Evolutionary conservation across 2,329 filamentous ascomycete species (phyloP).

Genomic region (Lasiodiplodia citricola): DNA sequence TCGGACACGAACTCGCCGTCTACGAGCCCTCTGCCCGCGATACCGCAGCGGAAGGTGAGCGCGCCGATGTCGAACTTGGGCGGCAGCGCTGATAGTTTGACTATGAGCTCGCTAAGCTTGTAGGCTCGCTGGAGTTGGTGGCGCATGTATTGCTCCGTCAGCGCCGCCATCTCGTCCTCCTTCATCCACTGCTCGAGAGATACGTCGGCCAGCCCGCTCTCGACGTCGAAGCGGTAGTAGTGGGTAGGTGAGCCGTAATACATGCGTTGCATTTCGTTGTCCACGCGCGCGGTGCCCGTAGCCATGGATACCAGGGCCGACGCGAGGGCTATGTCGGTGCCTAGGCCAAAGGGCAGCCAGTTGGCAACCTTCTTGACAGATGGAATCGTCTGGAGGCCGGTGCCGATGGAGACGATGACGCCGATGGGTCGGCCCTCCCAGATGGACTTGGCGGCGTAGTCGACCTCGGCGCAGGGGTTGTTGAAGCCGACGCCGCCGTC

Average conservation of each 20-base stretch:
- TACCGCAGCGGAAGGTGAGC: slow-evolving; percentile 40
- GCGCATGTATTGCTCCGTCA: slow-evolving; percentile 47
- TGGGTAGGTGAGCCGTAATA: slow-evolving; percentile 43
- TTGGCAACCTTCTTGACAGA: slow-evolving; percentile 43
- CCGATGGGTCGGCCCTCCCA: slow-evolving; percentile 37
- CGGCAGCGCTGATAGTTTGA: slow-evolving; percentile 43
- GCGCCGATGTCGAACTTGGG: slow-evolving; percentile 43
- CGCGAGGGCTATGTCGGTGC: slow-evolving; percentile 44
- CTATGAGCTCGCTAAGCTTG: slow-evolving; percentile 43
- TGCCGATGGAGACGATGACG: slow-evolving; percentile 46
- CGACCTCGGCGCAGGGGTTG: slow-evolving; percentile 31
- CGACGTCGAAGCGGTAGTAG: slow-evolving; percentile 48
- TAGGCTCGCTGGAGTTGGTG: slow-evolving; percentile 38
- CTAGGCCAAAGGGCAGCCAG: slow-evolving; percentile 47
- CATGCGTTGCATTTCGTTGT: slow-evolving; percentile 50
- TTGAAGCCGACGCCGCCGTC: slow-evolving; percentile 32
- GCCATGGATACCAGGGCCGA: slow-evolving; percentile 46
- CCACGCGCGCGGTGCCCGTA: slow-evolving; percentile 44
- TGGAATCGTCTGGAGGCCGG: slow-evolving; percentile 44
- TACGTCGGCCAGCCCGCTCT: slow-evolving; percentile 46
- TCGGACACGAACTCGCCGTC: slow-evolving; percentile 39
- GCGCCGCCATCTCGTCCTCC: slow-evolving; percentile 47
- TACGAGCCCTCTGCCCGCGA: slow-evolving; percentile 38
- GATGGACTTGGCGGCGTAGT: slow-evolving; percentile 30
- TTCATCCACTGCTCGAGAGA: slow-evolving; percentile 49